A percentile compares a stretch with the other conserved stretches of the same genome.
Evolutionary conservation across 1,139 yeast species (phyloP).

Genomic region (Geotrichum carabidarum): DNA sequence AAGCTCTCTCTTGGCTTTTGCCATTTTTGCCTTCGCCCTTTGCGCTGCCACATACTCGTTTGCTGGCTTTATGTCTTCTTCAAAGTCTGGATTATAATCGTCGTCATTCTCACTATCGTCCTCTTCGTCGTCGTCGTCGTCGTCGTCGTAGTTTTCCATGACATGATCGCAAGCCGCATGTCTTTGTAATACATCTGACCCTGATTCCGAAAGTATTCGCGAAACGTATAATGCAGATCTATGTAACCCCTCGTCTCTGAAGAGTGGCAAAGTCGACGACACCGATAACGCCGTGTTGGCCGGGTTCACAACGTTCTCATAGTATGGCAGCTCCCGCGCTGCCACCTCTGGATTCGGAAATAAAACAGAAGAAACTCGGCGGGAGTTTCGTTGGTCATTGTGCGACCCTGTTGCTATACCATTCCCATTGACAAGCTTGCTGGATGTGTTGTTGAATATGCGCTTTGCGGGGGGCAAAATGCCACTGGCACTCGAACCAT

Average conservation of each 20-base stretch:
- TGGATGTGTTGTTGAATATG: conserved; percentile 9
- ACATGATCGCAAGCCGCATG: not conserved
- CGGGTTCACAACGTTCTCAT: not conserved
- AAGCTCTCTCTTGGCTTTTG: not conserved
- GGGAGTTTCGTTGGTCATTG: not conserved
- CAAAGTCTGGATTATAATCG: not conserved
- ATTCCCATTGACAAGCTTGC: not conserved
- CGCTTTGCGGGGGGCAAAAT: not conserved
- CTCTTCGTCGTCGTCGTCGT: conserved; percentile 6
- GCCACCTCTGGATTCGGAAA: conserved; percentile 4
- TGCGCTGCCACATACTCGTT: not conserved
- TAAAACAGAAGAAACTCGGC: not conserved
- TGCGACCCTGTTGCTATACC: not conserved
- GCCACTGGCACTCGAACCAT: not conserved
- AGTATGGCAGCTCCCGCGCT: not conserved
- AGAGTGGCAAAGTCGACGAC: conserved; percentile 10
- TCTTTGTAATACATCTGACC: not conserved
- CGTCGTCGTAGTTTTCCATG: not conserved
- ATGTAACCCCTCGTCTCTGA: conserved; percentile 5
- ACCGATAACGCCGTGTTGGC: not conserved
- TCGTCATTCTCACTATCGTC: conserved; percentile 4
- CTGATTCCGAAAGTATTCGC: not conserved
- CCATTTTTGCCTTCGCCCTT: not conserved
- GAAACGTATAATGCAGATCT: not conserved
- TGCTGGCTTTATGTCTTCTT: conserved; percentile 1